Evolutionary conservation across 2,329 filamentous ascomycete species (phyloP), one percentile per base, ranked within the genome.

Genomic region (Colletotrichum tamarilloi): DNA sequence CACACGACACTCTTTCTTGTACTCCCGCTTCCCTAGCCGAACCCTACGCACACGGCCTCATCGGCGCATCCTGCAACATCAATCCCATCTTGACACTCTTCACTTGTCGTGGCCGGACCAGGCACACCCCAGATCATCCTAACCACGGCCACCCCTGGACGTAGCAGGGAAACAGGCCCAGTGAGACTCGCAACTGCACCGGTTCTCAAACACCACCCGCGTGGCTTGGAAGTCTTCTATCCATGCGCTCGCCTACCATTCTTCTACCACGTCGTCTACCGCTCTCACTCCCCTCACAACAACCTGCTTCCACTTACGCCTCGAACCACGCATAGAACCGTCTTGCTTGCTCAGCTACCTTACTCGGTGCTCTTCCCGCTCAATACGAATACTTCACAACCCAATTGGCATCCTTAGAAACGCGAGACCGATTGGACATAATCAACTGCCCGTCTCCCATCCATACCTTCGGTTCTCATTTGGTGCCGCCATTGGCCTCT

Each of bases 141-240:
- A 70, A 73, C 71, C 62, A 62, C 71, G 68, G 68, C 49, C 53
- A 72, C n/a, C 69, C 66, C 69, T 53, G 59, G 69, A 64, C 53
- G 35, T 67, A 58, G 28, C 56, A 71, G 56, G 60, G 60, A 72
- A 71, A 73, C 67, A 73, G 71, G 71, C 71, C 71, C 49, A 52
- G 67, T 71, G 67, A 69, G 70, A 73, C 70, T 70, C 60, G 26
- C 67, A 62, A 71, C 71, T 66, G 56, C 67, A 35, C 67, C 53
- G 53, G 57, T 62, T 71, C 67, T 73, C 71, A 73, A 73, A 73
- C 71, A 73, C 67, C 62, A 71, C 56, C 71, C 32, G 60, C 62
- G 71, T 73, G 67, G 71, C 71, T 73, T 71, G 71, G 71, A 80
- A 68, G 79, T 58, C 30, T 53, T 22, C 28, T 26, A 60, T 46